Conservation (phyloP, 345 rosid species). For the Carallia brachiata region DNA sequence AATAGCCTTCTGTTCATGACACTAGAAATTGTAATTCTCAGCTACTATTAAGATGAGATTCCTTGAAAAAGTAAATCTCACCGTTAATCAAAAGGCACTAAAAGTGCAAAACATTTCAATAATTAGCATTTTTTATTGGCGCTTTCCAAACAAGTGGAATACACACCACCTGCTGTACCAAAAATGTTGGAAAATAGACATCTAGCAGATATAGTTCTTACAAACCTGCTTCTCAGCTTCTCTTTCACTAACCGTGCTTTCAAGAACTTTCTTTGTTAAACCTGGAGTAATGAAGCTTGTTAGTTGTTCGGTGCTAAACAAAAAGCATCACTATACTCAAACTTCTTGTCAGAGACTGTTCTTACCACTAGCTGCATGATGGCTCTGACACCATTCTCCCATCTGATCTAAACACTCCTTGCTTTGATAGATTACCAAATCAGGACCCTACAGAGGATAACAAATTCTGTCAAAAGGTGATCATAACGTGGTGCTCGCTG, state of each 20-base stretch:
- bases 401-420: constrained; percentile 68
- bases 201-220: constrained; percentile 4
- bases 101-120: too few species aligned
- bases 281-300: constrained; percentile 39
- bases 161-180: neutral
- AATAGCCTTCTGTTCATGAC: too few species aligned
- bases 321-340: constrained; percentile 14
- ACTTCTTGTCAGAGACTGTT: neutral
- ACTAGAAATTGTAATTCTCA: too few species aligned
- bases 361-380: constrained; percentile 89
- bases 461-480: neutral
- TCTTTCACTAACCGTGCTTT: constrained; percentile 60
- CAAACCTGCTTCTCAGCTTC: constrained; percentile 89
- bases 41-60: too few species aligned
- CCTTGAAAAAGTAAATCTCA: too few species aligned
- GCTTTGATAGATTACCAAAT: constrained; percentile 79
- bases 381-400: constrained; percentile 92
- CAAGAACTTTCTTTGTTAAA: constrained; percentile 71
- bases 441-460: constrained; percentile 68
- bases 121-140: too few species aligned
- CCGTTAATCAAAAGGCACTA: too few species aligned
- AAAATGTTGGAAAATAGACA: constrained; percentile 4
- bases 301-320: neutral
- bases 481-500: too few species aligned
- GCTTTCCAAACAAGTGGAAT: neutral